phyloP scores from a whole-genome alignment of 2,329 filamentous ascomycete species.

The Alternaria sp. region DNA sequence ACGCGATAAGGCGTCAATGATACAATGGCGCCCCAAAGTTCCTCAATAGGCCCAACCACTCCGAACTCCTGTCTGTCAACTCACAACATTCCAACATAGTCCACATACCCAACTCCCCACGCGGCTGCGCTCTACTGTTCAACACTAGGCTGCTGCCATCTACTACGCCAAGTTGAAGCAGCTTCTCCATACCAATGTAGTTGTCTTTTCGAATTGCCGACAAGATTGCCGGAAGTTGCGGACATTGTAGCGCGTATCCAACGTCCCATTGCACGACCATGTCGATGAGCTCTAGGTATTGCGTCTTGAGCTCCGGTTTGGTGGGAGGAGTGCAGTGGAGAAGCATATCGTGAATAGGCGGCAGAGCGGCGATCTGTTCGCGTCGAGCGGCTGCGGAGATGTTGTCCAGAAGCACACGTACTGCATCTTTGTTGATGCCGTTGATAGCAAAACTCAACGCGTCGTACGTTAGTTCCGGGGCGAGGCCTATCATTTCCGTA shows the following conservation, averaged over 20 bases:
- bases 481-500: conserved; percentile 25
- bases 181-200: conserved; percentile 25
- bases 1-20: conserved; percentile 4
- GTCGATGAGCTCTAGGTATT: conserved; percentile 23
- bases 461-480: conserved; percentile 27
- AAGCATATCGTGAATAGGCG: conserved; percentile 27
- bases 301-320: conserved; percentile 6
- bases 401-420: conserved; percentile 23
- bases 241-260: conserved; percentile 18
- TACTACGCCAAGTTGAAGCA: conserved; percentile 23
- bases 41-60: conserved; percentile 31
- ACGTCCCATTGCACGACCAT: conserved; percentile 30
- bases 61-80: conserved; percentile 25
- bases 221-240: conserved; percentile 26
- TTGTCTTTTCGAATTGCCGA: conserved; percentile 30
- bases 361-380: conserved; percentile 25
- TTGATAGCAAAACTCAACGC: conserved; percentile 28
- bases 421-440: conserved; percentile 22
- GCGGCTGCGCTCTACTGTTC: conserved; percentile 29
- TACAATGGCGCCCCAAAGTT: conserved; percentile 27
- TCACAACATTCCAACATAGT: conserved; percentile 32
- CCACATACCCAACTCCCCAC: conserved; percentile 25
- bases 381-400: conserved; percentile 26
- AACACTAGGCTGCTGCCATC: conserved; percentile 24
- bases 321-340: conserved; percentile 18